Base-by-base conservation (phyloP, 2,329 filamentous ascomycete species). In the Colletotrichum sp. region DNA sequence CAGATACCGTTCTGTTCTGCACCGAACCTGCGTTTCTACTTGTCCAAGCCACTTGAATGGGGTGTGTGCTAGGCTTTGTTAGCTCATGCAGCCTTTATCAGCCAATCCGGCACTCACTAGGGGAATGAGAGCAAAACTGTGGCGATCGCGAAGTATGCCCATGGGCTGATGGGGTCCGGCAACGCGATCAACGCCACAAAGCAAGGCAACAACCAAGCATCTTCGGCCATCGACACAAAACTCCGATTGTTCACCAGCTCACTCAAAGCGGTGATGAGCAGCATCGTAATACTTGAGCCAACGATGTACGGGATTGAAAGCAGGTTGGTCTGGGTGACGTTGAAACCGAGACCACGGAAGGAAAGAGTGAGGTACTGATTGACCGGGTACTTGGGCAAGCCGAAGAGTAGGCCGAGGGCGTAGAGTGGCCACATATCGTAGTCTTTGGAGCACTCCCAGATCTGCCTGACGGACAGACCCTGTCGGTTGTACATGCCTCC, bases 11-110 rank as follows among this genome's bases (percentile, higher is more conserved):
- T 15, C 91, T 83, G 13, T 90, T 91, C 10, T 90, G 85, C 2
- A 93, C 91, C 3, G 88, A 88, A 60, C 91, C 90, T 0, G 90
- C 87, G 77, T 93, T 93, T 61, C 90, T 86, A 3, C 88, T 90
- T 0, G 88, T 90, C 82, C 90, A 89, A 0, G 89, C 90, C 1
- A 92, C 91, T 52, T 90, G 84, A 18, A 92, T 88, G 0, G 91
- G 89, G 76, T 92, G 89, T 2, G 83, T 79, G 70, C 82, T 82
- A 30, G 9, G 6, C 28, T 4, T 13, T 6, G 36, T 77, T 56
- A 72, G 62, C 21, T 73, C 24, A 15, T 21, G 30, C 10, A 9
- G 5, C 34, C 7, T 16, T 8, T 4, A 10, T 26, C 18, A 12
- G 3, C 0, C 28, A 21, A 61, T 32, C 18, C 10, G 10, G 6